Conservation (phyloP, 2,329 filamentous ascomycete species). For the Aspergillus brasiliensis region DNA sequence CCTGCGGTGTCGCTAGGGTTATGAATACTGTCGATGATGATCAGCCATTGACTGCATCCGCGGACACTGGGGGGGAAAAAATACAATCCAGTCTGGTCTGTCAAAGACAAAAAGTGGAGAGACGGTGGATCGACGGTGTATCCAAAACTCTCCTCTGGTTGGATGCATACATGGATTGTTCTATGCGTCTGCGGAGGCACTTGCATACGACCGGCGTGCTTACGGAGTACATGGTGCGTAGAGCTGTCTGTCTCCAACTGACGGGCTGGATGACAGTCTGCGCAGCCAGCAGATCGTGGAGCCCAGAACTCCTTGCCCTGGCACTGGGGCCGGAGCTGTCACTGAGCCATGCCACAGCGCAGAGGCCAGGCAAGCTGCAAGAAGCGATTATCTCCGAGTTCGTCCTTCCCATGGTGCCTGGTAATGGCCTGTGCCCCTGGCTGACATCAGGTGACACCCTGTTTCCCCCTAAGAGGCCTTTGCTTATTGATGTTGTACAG, state of each 20-base stretch:
- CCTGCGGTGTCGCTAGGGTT: slow-evolving; percentile 12
- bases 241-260: neutral
- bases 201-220: slow-evolving; percentile 2
- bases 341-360: slow-evolving; percentile 4
- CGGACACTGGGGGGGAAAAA: slow-evolving; percentile 8
- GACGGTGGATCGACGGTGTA: slow-evolving; percentile 18
- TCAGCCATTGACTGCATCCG: slow-evolving; percentile 12
- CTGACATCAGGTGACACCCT: neutral
- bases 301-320: neutral
- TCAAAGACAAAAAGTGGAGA: slow-evolving; percentile 7
- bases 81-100: slow-evolving; percentile 9
- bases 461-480: neutral
- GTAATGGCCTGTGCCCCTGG: neutral
- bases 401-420: neutral
- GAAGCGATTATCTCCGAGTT: slow-evolving; percentile 3
- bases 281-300: slow-evolving; percentile 14
- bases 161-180: slow-evolving; percentile 9
- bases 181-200: slow-evolving; percentile 4
- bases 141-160: slow-evolving; percentile 18
- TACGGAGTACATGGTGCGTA: neutral
- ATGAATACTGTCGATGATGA: slow-evolving; percentile 12
- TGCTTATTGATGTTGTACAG: neutral
- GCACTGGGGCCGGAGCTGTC: slow-evolving; percentile 10
- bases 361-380: slow-evolving; percentile 6
- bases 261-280: neutral